Evolutionary conservation across 2,329 filamentous ascomycete species (phyloP), one percentile per base, ranked within the genome.

Genomic region (Botrytis galanthina): DNA sequence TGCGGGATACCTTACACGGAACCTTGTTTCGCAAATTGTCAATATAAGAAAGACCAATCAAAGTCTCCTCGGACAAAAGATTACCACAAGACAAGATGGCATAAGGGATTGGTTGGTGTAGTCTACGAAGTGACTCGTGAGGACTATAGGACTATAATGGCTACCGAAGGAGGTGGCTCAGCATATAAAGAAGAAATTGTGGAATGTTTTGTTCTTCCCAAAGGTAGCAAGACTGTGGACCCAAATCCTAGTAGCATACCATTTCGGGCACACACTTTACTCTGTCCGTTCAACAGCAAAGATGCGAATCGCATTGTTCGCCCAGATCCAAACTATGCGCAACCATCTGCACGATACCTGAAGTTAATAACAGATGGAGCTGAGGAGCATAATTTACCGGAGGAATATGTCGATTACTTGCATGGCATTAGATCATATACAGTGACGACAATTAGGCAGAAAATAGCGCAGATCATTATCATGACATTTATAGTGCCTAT

Each of bases 11-110:
- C 96, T 0, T 98, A 98, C 83, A 80, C 83, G 20, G 96, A 98
- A 82, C 95, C 96, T 0, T 97, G 95, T 82, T 98, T 98, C 81
- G 94, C 94, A 73, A 97, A 97, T 79, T 92, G 91, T 91, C 66
- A 86, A 89, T 80, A 76, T 26, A 84, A 83, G 74, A 80, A 22
- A 82, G 44, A 81, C 82, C 26, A 6, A 72, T 76, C 37, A 70
- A 63, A 54, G 70, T 75, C 76, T 76, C 6, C 77, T 75, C 5
- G 74, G 76, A 14, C 80, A 82, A 26, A 54, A 57, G 42, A 66
- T 73, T 87, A 87, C 76, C 84, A 87, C 78, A 88, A 89, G 78
- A 84, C 87, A 71, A 84, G 83, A 71, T 97, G 94, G 94, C 85
- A 90, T 76, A 95, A 94, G 79, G 93, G 93, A 7, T 87, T 99